Conservation (phyloP, 441 rosid species). For the Erysimum cheiri region DNA sequence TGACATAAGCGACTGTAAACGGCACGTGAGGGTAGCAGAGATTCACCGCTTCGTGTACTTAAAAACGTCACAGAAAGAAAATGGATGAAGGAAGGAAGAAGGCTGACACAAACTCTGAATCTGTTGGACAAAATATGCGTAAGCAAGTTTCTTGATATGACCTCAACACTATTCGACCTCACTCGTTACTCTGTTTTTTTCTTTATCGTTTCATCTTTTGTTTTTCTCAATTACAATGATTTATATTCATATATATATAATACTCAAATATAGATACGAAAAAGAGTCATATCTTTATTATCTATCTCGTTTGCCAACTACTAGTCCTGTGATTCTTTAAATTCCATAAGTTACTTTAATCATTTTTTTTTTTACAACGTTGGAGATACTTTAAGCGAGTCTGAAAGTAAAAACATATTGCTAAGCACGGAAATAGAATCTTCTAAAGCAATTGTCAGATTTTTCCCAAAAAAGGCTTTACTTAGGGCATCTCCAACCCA, state of each 20-base stretch:
- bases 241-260: background rate
- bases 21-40: conserved; percentile 41
- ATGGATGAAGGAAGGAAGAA: background rate
- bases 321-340: conserved; percentile 31
- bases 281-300: conserved; percentile 40
- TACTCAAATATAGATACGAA: conserved; percentile 7
- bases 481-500: conserved; percentile 27
- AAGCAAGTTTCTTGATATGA: conserved; percentile 40
- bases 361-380: conserved; percentile 6
- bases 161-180: conserved; percentile 40
- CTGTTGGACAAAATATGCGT: conserved; percentile 40
- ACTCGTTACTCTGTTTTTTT: background rate
- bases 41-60: conserved; percentile 42
- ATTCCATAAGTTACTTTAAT: conserved; percentile 13
- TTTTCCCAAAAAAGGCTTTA: conserved; percentile 25
- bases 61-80: conserved; percentile 35
- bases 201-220: background rate
- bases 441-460: conserved; percentile 43
- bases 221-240: background rate
- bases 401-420: conserved; percentile 14
- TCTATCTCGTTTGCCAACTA: conserved; percentile 39
- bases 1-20: conserved; percentile 45
- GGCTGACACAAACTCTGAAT: conserved; percentile 41
- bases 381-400: background rate
- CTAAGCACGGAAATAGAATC: conserved; percentile 42